Evolutionary conservation across 1,284 basidiomycete species (phyloP).

Genomic region (Ustilago esculenta): DNA sequence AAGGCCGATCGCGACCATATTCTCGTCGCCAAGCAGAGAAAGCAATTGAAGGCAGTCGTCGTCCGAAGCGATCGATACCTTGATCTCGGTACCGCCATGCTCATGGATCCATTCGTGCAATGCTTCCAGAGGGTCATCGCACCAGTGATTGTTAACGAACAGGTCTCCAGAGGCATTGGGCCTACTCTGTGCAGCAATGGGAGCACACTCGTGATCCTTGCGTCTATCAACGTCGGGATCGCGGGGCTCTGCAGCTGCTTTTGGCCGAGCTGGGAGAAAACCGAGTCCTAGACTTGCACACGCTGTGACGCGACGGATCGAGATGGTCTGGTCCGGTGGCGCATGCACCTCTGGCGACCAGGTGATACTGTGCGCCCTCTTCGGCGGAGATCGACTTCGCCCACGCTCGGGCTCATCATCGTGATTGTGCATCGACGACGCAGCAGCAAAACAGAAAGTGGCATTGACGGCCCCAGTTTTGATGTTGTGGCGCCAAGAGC

Average conservation of each 20-base stretch:
- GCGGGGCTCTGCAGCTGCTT: constrained; percentile 42
- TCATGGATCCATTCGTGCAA: constrained; percentile 44
- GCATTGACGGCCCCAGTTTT: constrained; percentile 24
- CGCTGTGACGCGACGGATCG: constrained; percentile 41
- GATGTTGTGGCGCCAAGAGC: constrained; percentile 12
- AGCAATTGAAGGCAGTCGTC: constrained; percentile 44
- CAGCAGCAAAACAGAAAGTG: constrained; percentile 9
- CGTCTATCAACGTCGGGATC: constrained; percentile 28
- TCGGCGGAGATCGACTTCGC: constrained; percentile 7
- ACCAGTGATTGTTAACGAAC: constrained; percentile 5
- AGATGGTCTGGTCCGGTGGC: constrained; percentile 43
- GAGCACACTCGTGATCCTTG: constrained; percentile 3
- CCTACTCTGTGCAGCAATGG: constrained; percentile 4
- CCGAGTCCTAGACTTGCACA: constrained; percentile 34
- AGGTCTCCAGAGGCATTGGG: not conserved
- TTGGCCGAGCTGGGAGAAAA: constrained; percentile 28
- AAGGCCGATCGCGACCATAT: constrained; percentile 5
- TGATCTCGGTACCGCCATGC: constrained; percentile 7
- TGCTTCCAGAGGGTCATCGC: constrained; percentile 39
- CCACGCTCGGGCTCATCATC: constrained; percentile 16
- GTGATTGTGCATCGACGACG: not conserved
- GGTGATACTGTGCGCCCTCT: constrained; percentile 16
- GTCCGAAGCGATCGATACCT: constrained; percentile 43
- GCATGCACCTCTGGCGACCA: constrained; percentile 29
- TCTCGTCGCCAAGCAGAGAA: constrained; percentile 8